Percentiles rank a stretch among this genome's conserved stretches.
phyloP scores from a whole-genome alignment of 2,329 filamentous ascomycete species.

The Fusarium paranaense region DNA sequence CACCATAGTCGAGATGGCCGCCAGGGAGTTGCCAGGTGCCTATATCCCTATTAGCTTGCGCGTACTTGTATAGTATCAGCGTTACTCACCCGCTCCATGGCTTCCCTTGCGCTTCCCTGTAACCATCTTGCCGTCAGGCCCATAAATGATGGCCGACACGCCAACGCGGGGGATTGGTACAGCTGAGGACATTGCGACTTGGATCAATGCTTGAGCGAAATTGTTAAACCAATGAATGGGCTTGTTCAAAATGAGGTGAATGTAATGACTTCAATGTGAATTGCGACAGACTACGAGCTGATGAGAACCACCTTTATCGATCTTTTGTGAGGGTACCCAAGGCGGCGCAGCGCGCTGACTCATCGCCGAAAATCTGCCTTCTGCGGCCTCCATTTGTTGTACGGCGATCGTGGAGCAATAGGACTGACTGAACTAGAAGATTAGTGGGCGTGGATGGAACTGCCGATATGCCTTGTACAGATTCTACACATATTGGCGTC shows the following conservation, averaged over 20 bases:
- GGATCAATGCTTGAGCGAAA: background rate
- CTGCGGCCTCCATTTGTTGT: background rate
- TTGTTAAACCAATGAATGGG: background rate
- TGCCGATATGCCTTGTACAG: background rate
- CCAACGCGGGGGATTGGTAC: conserved; percentile 57
- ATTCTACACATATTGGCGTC: background rate
- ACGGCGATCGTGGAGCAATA: background rate
- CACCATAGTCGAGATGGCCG: conserved; percentile 79
- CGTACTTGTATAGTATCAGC: background rate
- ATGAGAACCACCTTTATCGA: conserved; percentile 9
- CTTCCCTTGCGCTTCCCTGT: conserved; percentile 61
- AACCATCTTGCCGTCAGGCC: conserved; percentile 57
- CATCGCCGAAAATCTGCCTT: conserved; percentile 7
- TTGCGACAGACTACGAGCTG: background rate
- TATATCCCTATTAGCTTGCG: conserved; percentile 39
- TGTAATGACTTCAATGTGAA: background rate
- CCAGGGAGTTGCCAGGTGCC: conserved; percentile 77
- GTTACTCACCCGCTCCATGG: conserved; percentile 59
- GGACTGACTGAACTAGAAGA: conserved; percentile 6
- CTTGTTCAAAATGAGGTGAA: background rate
- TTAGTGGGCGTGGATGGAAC: background rate
- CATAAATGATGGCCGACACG: conserved; percentile 59
- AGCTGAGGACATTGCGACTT: conserved; percentile 22
- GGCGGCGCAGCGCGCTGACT: conserved; percentile 25
- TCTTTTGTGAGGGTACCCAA: conserved; percentile 1